Base-by-base conservation (phyloP, 257 asterid genomes). In the Petrea volubilis region DNA sequence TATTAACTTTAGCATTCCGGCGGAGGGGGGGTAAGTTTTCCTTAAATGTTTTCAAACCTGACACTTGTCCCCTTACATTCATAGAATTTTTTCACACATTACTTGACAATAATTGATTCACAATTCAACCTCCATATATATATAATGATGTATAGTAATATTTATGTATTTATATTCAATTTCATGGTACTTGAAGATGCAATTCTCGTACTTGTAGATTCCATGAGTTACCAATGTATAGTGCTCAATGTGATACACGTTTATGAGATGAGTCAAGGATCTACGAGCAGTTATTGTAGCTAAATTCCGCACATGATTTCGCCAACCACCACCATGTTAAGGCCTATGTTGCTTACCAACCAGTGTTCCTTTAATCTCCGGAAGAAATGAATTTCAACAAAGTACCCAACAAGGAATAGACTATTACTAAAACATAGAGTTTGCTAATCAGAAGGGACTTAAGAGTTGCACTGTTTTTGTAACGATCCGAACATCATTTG, bases 271-370 rank as follows among this genome's bases (percentile, higher is more conserved):
- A 70, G 91, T 89, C 78, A 94, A 91, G 62, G 97, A 84, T 59
- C 79, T 84, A 20, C 99, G 97, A 14, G 97, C 97, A 28, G 99
- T 91, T 51, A 91, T 44, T 73, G 91, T 91, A 34, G 99, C 99
- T 66, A 79, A 28, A 73, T 91, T 94, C 41, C 96, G 74, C 14
- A n/a, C n/a, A 94, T 86, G 28, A 80, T 36, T 85, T 94, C 99
- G 0, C 98, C 99, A 1, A 87, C 23, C 25, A 94, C 63, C 47
- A 94, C 87, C 95, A 94, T 25, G 46, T 62, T 78, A 70, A 94
- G 90, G 64, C 98, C 97, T 0, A 43, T 55, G 80, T 86, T 80
- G 83, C 93, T 94, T 70, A 89, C 51, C 79, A 74, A 77, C 97
- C 97, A 86, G 31, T 78, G 76, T 50, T 87, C 93, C 74, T 93